Conservation (phyloP, 2,329 filamentous ascomycete species). For the Beauveria sp. region DNA sequence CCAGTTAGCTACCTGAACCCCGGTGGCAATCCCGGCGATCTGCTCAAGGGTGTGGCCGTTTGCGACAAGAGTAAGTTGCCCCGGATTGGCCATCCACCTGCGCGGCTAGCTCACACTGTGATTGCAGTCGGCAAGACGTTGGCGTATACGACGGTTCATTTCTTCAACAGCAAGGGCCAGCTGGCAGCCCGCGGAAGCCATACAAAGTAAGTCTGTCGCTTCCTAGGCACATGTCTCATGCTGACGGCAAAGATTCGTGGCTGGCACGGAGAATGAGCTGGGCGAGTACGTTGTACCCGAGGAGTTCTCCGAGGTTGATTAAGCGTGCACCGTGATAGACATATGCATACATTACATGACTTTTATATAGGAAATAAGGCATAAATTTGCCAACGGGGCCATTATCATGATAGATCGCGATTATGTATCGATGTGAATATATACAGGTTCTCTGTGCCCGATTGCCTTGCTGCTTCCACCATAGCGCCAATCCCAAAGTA, state of each 20-base stretch:
- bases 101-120: neutral
- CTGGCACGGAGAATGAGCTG: conserved; percentile 27
- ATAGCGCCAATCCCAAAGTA: neutral
- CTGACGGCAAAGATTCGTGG: conserved; percentile 32
- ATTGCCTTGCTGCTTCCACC: neutral
- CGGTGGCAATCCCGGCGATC: conserved; percentile 50
- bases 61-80: conserved; percentile 52
- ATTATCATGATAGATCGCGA: neutral
- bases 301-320: conserved; percentile 27
- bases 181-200: conserved; percentile 56
- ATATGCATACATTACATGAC: neutral
- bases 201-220: conserved; percentile 45
- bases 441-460: neutral
- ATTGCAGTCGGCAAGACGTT: conserved; percentile 52
- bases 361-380: neutral
- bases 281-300: conserved; percentile 30
- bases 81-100: too few relatives aligned
- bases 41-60: conserved; percentile 45
- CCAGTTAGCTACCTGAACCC: conserved; percentile 56
- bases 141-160: conserved; percentile 53
- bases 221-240: neutral
- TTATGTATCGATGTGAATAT: neutral
- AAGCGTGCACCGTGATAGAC: neutral
- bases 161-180: conserved; percentile 51
- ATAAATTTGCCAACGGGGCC: neutral